Conservation (phyloP, 176 grass and related monocot genomes). For the Poa pratensis region DNA sequence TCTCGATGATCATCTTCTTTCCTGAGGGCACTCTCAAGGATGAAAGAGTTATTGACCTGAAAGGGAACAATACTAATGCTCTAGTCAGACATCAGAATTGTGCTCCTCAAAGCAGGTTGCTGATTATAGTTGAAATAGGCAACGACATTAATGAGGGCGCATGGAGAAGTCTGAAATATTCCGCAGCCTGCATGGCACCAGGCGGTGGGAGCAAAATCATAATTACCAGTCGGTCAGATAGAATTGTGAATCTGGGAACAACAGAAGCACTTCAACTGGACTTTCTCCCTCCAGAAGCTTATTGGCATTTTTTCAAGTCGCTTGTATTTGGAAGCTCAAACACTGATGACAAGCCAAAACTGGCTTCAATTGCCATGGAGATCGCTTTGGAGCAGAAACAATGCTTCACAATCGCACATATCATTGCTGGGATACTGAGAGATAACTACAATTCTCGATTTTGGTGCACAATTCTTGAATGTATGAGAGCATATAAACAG, state of each 20-base stretch:
- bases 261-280: conserved; percentile 6
- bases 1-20: background rate
- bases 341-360: background rate
- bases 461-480: background rate
- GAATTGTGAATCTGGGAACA: conserved; percentile 1
- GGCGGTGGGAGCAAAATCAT: background rate
- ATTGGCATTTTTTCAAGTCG: conserved; percentile 7
- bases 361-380: background rate
- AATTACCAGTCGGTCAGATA: background rate
- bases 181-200: background rate
- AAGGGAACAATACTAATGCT: background rate
- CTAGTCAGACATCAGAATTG: background rate
- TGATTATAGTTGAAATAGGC: background rate
- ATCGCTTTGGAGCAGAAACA: background rate
- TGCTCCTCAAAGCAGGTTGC: background rate
- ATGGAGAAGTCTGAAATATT: conserved; percentile 4
- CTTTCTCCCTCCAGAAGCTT: background rate
- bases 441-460: background rate
- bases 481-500: background rate
- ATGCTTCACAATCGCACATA: background rate
- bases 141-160: background rate
- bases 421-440: background rate
- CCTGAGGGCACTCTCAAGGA: background rate
- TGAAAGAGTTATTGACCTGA: too few relatives aligned
- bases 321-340: background rate